Evolutionary conservation across 2,329 filamentous ascomycete species (phyloP), one percentile per base, ranked within the genome.

Genomic region (Calonectria pauciramosa): DNA sequence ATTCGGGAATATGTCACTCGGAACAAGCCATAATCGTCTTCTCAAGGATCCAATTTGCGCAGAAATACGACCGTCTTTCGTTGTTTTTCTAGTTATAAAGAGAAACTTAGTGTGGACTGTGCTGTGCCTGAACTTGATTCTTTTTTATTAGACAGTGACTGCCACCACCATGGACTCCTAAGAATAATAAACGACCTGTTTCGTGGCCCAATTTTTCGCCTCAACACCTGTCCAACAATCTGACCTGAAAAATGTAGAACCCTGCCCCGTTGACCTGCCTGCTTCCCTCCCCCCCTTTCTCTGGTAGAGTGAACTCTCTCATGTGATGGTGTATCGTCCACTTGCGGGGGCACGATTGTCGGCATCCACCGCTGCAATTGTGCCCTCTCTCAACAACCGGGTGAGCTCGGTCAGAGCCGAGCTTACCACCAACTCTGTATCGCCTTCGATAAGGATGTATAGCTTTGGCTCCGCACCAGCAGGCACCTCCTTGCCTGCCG

Each of bases 391-490:
- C 79, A 99, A 87, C 81, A 98, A 87, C 60, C 96, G 91, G 83
- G 96, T 96, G 78, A 99, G 89, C 86, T 99, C 96, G 79, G 93
- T 92, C 91, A 99, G 95, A 2, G 97, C 97, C 81, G 95, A 94
- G 67, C 94, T 95, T 34, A 99, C 97, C 38, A 96, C 93, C 68
- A 98, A 89, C 85, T 99, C 97, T 0, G 97, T 99, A 82, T 99
- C 97, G 52, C 97, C 97, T 84, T 99, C 97, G 72, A 99, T 97
- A 75, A 99, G 90, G 81, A 99, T 98, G 84, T 99, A 99, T 80
- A 99, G 88, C 88, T 99, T 99, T n/a, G 97, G 94, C 79, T 96
- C 93, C 70, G 93, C 94, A 44, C 91, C 93, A 0, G 93, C 85
- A 10, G 90, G 91, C 2, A 95, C 95, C 78, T 95, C 93, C 84